A percentile compares a stretch with the other conserved stretches of the same genome.
Evolutionary conservation across 2,329 filamentous ascomycete genomes (phyloP).

Genomic region (Stromatinia cepivora): DNA sequence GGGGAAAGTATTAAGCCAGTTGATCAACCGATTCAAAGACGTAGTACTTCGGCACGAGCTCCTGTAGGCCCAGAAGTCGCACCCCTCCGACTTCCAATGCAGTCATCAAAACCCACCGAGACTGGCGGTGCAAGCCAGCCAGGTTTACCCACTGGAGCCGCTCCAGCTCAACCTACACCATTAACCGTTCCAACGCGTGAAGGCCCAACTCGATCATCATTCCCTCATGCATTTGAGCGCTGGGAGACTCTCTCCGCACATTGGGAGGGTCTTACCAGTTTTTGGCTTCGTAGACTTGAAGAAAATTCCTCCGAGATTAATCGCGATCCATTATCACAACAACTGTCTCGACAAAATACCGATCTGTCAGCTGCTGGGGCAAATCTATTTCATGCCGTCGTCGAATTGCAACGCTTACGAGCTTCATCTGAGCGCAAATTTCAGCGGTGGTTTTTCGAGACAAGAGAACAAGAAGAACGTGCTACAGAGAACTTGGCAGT

Average conservation of each 20-base stretch:
- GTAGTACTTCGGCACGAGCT: constrained; percentile 35
- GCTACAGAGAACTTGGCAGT: constrained; percentile 79
- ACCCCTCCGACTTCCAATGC: constrained; percentile 38
- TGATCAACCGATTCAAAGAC: constrained; percentile 35
- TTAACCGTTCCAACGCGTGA: constrained; percentile 16
- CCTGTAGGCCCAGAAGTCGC: constrained; percentile 35
- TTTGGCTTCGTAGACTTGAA: constrained; percentile 93
- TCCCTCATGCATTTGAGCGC: constrained; percentile 94
- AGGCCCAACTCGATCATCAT: constrained; percentile 61
- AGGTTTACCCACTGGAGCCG: constrained; percentile 1
- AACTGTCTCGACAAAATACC: constrained; percentile 90
- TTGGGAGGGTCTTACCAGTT: constrained; percentile 96
- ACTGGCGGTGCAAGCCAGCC: constrained; percentile 26
- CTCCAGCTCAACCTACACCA: constrained; percentile 24
- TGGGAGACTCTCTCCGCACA: constrained; percentile 97
- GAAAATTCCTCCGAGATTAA: constrained; percentile 85
- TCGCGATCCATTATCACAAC: constrained; percentile 78
- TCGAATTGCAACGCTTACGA: constrained; percentile 88
- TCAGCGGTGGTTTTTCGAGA: constrained; percentile 98
- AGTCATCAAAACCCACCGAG: constrained; percentile 30
- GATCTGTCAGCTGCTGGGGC: constrained; percentile 96
- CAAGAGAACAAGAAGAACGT: constrained; percentile 81
- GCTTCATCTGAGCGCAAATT: constrained; percentile 97
- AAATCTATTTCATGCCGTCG: constrained; percentile 95
- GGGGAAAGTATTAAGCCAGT: constrained; percentile 23